Evolutionary conservation across 352 stramenopile genomes (phyloP).

Genomic region (Phytophthora litchii): DNA sequence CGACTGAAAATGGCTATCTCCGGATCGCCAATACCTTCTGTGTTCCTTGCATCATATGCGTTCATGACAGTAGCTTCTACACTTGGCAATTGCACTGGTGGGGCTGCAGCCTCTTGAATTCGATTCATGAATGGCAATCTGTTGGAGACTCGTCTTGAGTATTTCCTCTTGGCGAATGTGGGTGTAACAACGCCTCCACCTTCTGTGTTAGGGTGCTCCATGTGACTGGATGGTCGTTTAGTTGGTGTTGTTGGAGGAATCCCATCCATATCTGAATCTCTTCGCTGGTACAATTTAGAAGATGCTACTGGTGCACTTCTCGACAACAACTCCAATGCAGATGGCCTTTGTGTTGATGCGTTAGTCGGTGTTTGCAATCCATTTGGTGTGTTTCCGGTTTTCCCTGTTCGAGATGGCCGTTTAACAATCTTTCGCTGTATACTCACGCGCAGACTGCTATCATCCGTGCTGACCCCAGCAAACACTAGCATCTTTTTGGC

Average conservation of each 20-base stretch:
- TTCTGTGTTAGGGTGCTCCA: constrained; percentile 30
- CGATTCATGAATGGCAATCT: constrained; percentile 48
- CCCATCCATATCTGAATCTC: constrained; percentile 15
- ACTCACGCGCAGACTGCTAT: constrained; percentile 13
- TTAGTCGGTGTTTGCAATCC: constrained; percentile 29
- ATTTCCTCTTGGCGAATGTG: constrained; percentile 50
- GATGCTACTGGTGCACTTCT: constrained; percentile 50
- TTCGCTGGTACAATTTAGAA: constrained; percentile 13
- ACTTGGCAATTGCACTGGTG: constrained; percentile 28
- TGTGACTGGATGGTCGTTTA: constrained; percentile 35
- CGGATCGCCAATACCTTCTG: constrained; percentile 31
- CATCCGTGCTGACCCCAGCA: constrained; percentile 30
- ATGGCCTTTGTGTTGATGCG: constrained; percentile 28
- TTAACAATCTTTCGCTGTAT: constrained; percentile 36
- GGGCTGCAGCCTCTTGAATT: constrained; percentile 31
- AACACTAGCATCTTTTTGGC: constrained; percentile 78
- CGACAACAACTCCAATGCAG: constrained; percentile 61
- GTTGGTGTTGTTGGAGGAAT: constrained; percentile 20
- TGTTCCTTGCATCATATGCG: constrained; percentile 38
- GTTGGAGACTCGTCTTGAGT: constrained; percentile 35
- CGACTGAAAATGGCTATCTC: constrained; percentile 56
- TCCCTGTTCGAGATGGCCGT: constrained; percentile 12
- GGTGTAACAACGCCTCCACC: constrained; percentile 20
- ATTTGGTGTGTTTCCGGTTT: constrained; percentile 1
- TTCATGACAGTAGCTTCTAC: constrained; percentile 46